A percentile compares a stretch with the other conserved stretches of the same genome.
Conservation (phyloP, 148 eudicot species). For the Gaultheria prostrata region DNA sequence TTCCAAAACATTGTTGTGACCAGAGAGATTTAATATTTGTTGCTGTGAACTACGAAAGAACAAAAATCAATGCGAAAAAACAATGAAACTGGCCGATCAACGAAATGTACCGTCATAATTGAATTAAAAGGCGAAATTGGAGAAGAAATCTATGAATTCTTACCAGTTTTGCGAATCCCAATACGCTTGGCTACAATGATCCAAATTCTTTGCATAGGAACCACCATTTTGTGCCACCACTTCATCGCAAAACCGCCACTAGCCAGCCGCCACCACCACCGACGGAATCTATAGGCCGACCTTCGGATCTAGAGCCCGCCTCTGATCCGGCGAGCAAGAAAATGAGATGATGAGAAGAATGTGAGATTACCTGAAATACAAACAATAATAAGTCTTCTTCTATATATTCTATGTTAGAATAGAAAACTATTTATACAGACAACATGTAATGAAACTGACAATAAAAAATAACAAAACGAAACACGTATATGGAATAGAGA, state of each 20-base stretch:
- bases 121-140: background rate
- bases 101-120: no score
- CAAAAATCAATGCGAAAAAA: no score
- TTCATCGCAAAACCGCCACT: slow-evolving; percentile 24
- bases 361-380: background rate
- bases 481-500: background rate
- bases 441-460: background rate
- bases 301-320: slow-evolving; percentile 5
- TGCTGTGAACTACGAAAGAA: no score
- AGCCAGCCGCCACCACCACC: background rate
- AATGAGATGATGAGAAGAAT: background rate
- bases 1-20: no score
- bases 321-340: background rate
- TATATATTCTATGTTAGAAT: background rate
- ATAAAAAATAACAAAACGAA: background rate
- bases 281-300: background rate
- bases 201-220: slow-evolving; percentile 29
- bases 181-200: slow-evolving; percentile 22
- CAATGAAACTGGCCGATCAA: no score
- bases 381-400: background rate
- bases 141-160: background rate
- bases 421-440: background rate
- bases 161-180: slow-evolving; percentile 34
- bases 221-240: slow-evolving; percentile 26
- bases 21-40: no score